phyloP scores from a whole-genome alignment of 805 yeast species.

The Sugiyamaella mastotermitis region DNA sequence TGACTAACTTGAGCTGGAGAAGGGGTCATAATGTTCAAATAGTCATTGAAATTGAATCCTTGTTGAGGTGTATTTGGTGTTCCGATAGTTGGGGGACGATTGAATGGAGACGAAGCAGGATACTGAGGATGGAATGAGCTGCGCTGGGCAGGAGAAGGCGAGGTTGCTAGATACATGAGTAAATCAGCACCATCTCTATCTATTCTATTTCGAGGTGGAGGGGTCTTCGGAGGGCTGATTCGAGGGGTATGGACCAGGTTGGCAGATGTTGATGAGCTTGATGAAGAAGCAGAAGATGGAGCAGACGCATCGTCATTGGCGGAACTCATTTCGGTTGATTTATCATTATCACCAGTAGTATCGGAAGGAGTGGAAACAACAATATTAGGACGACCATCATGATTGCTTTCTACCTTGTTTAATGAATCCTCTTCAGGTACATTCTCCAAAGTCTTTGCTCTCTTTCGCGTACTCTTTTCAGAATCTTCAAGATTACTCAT shows the following conservation, averaged over 20 bases:
- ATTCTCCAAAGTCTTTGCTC: slow-evolving; percentile 22
- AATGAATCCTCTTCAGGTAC: no score
- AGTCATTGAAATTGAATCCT: slow-evolving; percentile 72
- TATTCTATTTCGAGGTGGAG: slow-evolving; percentile 18
- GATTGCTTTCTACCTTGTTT: no score
- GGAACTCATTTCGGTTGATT: no score
- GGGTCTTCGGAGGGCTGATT: slow-evolving; percentile 22
- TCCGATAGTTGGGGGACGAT: slow-evolving; percentile 11
- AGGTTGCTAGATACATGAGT: slow-evolving; percentile 73
- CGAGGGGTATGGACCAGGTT: background rate
- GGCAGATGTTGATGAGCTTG: background rate
- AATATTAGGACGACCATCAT: no score
- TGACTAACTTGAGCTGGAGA: slow-evolving; percentile 27
- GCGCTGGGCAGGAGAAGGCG: slow-evolving; percentile 59
- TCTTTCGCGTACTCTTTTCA: slow-evolving; percentile 7
- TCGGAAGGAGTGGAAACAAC: no score
- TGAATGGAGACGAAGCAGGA: slow-evolving; percentile 15
- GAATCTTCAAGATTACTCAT: slow-evolving; percentile 4
- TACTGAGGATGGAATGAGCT: slow-evolving; percentile 14
- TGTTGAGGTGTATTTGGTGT: slow-evolving; percentile 34
- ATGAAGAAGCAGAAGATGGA: background rate
- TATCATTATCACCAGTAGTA: no score
- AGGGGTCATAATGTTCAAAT: slow-evolving; percentile 73
- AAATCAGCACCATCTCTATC: slow-evolving; percentile 71
- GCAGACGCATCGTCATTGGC: background rate